Percentiles rank a stretch among this genome's conserved stretches.
phyloP scores from a whole-genome alignment of 257 asterid genomes.

The Mitragyna speciosa region DNA sequence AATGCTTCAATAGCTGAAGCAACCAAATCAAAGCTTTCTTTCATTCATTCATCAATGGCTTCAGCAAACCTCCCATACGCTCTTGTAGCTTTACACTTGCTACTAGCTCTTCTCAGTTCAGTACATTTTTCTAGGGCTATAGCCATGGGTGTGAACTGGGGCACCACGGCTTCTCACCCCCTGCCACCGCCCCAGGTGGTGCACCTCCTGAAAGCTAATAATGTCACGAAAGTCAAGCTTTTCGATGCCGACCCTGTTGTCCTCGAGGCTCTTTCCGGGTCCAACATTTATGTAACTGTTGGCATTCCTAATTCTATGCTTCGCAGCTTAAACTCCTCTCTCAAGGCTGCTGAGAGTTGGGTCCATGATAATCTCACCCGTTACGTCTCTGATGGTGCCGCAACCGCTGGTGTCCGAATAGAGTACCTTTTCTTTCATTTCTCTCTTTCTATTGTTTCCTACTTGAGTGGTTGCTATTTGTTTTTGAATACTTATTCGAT shows the following conservation, averaged over 20 bases:
- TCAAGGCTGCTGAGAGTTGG: slow-evolving; percentile 77
- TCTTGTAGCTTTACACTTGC: slow-evolving; percentile 6
- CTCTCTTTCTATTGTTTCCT: too few species aligned
- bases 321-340: slow-evolving; percentile 61
- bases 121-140: slow-evolving; percentile 21
- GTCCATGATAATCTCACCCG: slow-evolving; percentile 90
- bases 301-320: slow-evolving; percentile 84
- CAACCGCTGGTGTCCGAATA: slow-evolving; percentile 47
- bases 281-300: slow-evolving; percentile 59
- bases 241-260: slow-evolving; percentile 64
- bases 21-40: not conserved
- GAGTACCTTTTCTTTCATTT: slow-evolving; percentile 40
- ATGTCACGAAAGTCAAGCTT: slow-evolving; percentile 62
- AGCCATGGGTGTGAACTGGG: slow-evolving; percentile 85
- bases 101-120: slow-evolving; percentile 8
- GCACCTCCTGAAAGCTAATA: slow-evolving; percentile 68
- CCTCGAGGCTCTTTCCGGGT: slow-evolving; percentile 62
- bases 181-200: slow-evolving; percentile 73
- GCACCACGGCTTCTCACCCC: slow-evolving; percentile 73
- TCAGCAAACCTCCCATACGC: slow-evolving; percentile 9
- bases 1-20: slow-evolving; percentile 8
- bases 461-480: not conserved
- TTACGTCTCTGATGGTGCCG: slow-evolving; percentile 52
- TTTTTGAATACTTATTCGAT: too few species aligned
- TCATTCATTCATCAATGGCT: slow-evolving; percentile 27